Evolutionary conservation across 352 stramenopile species (phyloP).

Genomic region (Pythium phragmiticola): DNA sequence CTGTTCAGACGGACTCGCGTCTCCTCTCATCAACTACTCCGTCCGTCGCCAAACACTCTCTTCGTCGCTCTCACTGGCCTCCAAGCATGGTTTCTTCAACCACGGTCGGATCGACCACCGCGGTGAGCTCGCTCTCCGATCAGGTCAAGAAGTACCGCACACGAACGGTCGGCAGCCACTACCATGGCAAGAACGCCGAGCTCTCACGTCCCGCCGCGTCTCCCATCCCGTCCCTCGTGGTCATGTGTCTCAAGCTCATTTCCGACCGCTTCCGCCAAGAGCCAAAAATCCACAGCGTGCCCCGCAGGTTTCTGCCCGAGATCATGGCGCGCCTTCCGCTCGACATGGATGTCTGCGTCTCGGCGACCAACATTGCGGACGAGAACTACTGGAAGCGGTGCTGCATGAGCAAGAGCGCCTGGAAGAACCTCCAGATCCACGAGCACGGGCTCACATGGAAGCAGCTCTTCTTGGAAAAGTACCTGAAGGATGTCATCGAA

Average conservation of each 20-base stretch:
- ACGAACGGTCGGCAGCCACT: constrained; percentile 42
- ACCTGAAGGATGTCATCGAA: constrained; percentile 77
- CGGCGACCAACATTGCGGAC: constrained; percentile 84
- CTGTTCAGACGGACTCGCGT: background rate
- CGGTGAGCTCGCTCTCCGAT: constrained; percentile 70
- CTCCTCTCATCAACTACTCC: background rate
- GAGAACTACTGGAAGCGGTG: constrained; percentile 95
- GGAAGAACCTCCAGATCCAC: constrained; percentile 89
- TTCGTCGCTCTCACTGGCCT: background rate
- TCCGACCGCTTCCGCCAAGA: constrained; percentile 70
- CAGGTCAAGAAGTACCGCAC: constrained; percentile 84
- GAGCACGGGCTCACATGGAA: constrained; percentile 94
- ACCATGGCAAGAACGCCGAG: constrained; percentile 31
- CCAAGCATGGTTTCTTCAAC: constrained; percentile 52
- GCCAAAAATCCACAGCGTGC: constrained; percentile 70
- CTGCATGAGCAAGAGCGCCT: constrained; percentile 77
- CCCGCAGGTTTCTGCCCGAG: constrained; percentile 77
- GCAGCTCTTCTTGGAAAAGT: constrained; percentile 88
- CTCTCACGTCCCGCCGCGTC: constrained; percentile 13
- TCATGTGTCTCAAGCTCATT: constrained; percentile 80
- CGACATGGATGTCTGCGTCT: constrained; percentile 79
- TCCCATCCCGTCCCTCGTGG: constrained; percentile 52
- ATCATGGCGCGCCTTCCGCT: constrained; percentile 79
- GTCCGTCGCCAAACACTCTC: background rate
- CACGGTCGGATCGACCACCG: constrained; percentile 62